phyloP scores from a whole-genome alignment of 176 grass and related monocot species.

The maize (Zea mays) region Zm-B73-REFERENCE-NAM-5.0 NC_050103.1:77204001-77204500 shows the following conservation, averaged over 20 bases:
- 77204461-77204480: conserved; percentile 76
- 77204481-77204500: conserved; percentile 76
- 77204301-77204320: conserved; percentile 70
- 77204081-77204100: conserved; percentile 53
- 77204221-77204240: conserved; percentile 70
- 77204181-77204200: conserved; percentile 60
- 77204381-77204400: conserved; percentile 69
- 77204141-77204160: conserved; percentile 43
- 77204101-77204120: conserved; percentile 58
- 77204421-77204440: conserved; percentile 69
- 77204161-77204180: conserved; percentile 30
- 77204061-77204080: conserved; percentile 53
- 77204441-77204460: conserved; percentile 82
- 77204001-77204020: conserved; percentile 11
- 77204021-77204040: neutral
- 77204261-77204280: conserved; percentile 60
- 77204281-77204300: conserved; percentile 72
- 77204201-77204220: conserved; percentile 63
- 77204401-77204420: conserved; percentile 60
- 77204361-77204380: conserved; percentile 70
- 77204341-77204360: conserved; percentile 72
- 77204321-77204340: conserved; percentile 55
- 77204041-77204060: conserved; percentile 38
- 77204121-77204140: conserved; percentile 60
- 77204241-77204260: conserved; percentile 63